Evolutionary conservation across 192 early-diverging fungal genomes (phyloP), one percentile per base, ranked within the genome.

Genomic region (Linnemannia exigua): DNA sequence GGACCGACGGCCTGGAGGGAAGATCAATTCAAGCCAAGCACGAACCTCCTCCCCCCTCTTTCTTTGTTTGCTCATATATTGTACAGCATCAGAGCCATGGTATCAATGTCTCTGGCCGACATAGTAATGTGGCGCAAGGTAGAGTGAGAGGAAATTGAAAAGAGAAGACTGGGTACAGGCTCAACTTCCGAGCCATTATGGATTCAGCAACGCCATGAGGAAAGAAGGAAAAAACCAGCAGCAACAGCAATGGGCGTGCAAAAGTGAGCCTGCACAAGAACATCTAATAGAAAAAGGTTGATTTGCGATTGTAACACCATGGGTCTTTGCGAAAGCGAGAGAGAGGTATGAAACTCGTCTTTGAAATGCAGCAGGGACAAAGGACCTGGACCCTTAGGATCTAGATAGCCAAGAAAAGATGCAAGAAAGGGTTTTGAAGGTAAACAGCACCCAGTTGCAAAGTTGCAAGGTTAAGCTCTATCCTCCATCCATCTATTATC

Each of bases 301-400:
- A 63, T 63, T 58, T 63, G 28, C 28, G 58, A 63, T 63, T 63
- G 58, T 63, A 25, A 12, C 15, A 63, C 58, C 58, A 14, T 63
- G n/a, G n/a, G n/a, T 12, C 58, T 22, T 28, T 63, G 4, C 25
- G 25, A 1, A 11, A 15, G 58, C 25, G 28, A 25, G 25, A 1
- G 28, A 15, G 58, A 63, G 28, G 58, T 63, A 63, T 63, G 58
- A n/a, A 22, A 22, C 58, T 63, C 12, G n/a, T 5, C 28, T 25
- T 28, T 44, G 3, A 3, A 44, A 9, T 44, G 41, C 3, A 44
- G 5, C 41, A 44, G 9, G 41, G 41, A 9, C 41, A 63, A 63
- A 31, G n/a, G 58, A 63, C 58, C 58, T 63, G 58, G 58, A 63
- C 28, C 58, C 31, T n/a, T n/a, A n/a, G n/a, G n/a, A n/a, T n/a